Conservation (phyloP, 345 rosid species). For the Heritiera fomes region DNA sequence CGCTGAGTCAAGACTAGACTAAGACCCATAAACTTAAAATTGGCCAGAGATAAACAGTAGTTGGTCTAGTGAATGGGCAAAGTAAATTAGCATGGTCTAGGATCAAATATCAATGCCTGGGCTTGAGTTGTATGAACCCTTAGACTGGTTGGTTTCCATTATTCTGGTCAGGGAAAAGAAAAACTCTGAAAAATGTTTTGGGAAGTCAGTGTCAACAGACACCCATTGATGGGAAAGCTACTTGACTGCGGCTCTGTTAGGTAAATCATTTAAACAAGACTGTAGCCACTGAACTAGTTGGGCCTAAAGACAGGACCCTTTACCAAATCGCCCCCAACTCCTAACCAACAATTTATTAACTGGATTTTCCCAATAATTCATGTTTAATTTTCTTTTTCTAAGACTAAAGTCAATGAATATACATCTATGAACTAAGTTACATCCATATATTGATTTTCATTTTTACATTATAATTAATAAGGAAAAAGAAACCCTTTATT, state of each 20-base stretch:
- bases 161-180: neutral
- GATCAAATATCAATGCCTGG: neutral
- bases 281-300: neutral
- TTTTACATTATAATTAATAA: no score
- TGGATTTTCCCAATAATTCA: neutral
- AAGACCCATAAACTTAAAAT: neutral
- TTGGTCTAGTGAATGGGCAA: neutral
- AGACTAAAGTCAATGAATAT: neutral
- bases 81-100: neutral
- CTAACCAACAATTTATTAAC: neutral
- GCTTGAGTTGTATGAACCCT: neutral
- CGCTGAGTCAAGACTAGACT: neutral
- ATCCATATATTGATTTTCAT: no score
- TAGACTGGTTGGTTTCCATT: neutral
- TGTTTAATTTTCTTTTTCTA: neutral
- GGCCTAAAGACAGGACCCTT: neutral
- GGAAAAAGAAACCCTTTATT: no score
- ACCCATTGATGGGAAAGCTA: neutral
- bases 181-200: neutral
- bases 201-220: neutral
- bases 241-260: neutral
- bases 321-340: neutral
- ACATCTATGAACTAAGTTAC: neutral
- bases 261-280: neutral
- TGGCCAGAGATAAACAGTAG: neutral